Base-by-base conservation (phyloP, 441 rosid genomes). In the Erodium moschatum region DNA sequence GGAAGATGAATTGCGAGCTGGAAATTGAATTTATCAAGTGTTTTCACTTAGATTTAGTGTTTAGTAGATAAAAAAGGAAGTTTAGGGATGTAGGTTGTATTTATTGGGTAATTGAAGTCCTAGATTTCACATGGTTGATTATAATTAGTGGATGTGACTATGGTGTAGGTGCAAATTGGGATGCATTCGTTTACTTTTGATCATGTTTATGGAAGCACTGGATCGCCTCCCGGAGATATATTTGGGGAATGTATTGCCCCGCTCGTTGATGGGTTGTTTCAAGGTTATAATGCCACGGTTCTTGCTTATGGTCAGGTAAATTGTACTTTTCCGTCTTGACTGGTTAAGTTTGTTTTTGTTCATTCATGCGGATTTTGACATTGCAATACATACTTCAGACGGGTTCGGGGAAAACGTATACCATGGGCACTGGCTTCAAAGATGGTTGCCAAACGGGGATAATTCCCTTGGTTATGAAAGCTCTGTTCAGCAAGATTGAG, bases 231-330 rank as follows among this genome's bases (percentile, higher is more conserved):
- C 69, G 76, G 86, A 21, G 77, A 85, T 60, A 91, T 91, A 88
- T 91, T 87, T 80, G 90, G 86, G 80, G 91, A 91, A 84, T 94
- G 97, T 18, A 73, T 85, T 72, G 83, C 86, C 1, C 87, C 96
- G 0, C 88, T 94, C 0, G 97, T 94, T 20, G 96, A 91, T 56
- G 99, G 97, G n/a, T 87, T 94, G 66, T 94, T 94, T 77, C 99
- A 90, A 78, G 97, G 99, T 69, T 91, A 91, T 82, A 94, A 94
- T 80, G 99, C 97, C 2, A 94, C 97, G 0, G 97, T 94, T 67
- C 97, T 94, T 66, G 99, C 99, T 73, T 94, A 94, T 78, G 99
- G 99, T 29, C 99, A 92, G 96, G 97, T 91, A 84, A 67, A 62
- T 46, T 42, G 72, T 75, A 27, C 20, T 62, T 5, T 35, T 18